Percentiles rank a stretch among this genome's conserved stretches.
phyloP scores from a whole-genome alignment of 208 protist species.

The Leishmania mexicana region DNA sequence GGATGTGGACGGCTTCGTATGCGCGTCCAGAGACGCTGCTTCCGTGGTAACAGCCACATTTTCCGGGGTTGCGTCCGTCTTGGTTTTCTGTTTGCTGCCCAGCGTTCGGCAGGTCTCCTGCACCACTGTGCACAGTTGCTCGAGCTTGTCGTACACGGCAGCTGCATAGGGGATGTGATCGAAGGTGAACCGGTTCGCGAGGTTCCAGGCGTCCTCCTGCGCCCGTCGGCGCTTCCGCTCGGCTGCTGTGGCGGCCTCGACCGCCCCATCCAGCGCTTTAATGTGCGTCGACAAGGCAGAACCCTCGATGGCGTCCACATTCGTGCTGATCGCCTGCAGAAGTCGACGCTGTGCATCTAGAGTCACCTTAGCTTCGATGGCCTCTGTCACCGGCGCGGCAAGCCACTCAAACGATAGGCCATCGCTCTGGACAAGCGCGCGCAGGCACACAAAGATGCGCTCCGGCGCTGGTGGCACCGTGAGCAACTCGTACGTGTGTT shows the following conservation, averaged over 20 bases:
- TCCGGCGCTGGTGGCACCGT: constrained; percentile 65
- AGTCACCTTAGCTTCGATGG: constrained; percentile 45
- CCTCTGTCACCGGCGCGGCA: constrained; percentile 29
- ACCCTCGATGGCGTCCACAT: constrained; percentile 42
- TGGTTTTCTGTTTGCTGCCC: not conserved
- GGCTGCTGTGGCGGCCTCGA: constrained; percentile 9
- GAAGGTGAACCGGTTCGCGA: constrained; percentile 43
- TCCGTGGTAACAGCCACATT: not conserved
- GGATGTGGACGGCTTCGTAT: not conserved
- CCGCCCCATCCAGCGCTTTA: constrained; percentile 25
- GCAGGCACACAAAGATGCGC: constrained; percentile 68
- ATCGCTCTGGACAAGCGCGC: constrained; percentile 41
- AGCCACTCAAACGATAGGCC: constrained; percentile 35
- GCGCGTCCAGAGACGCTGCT: not conserved
- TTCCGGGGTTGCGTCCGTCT: not conserved
- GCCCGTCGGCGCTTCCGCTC: constrained; percentile 19
- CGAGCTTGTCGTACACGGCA: constrained; percentile 64
- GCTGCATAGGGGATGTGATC: constrained; percentile 65
- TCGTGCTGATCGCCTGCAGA: constrained; percentile 40
- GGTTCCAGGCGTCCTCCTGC: constrained; percentile 44
- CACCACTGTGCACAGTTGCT: constrained; percentile 51
- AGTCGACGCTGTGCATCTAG: constrained; percentile 48
- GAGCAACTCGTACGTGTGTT: constrained; percentile 77
- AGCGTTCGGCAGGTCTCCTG: constrained; percentile 32
- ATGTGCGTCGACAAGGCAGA: constrained; percentile 43